A percentile compares a stretch with the other conserved stretches of the same genome.
These are phyloP conservation scores for Fusarium liriodendri DNA, from an alignment of 2,329 filamentous ascomycete genomes.

Conservation along the genomic window DNA sequence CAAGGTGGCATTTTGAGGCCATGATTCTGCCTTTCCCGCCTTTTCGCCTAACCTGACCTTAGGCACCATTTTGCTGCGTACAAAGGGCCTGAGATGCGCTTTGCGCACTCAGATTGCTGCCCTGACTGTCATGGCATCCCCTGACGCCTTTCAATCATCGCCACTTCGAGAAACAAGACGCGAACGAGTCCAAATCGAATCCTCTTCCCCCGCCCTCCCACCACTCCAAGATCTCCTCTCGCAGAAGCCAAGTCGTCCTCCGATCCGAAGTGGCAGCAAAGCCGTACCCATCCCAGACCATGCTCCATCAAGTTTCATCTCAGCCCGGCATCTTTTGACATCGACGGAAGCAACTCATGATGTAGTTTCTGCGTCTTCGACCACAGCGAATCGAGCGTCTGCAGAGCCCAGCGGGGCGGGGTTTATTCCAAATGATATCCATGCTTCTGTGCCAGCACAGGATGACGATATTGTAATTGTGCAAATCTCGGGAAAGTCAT, in stretches of 20 bases:
- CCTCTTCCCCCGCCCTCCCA: slow-evolving; percentile 68
- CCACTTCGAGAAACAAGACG: slow-evolving; percentile 47
- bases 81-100: slow-evolving; percentile 55
- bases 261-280: slow-evolving; percentile 52
- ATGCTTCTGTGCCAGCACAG: background rate
- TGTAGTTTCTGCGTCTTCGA: background rate
- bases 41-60: slow-evolving; percentile 13
- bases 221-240: slow-evolving; percentile 61
- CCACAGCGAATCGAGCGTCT: background rate
- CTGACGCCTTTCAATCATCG: slow-evolving; percentile 48
- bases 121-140: slow-evolving; percentile 48
- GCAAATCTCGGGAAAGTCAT: slow-evolving; percentile 31
- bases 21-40: slow-evolving; percentile 25
- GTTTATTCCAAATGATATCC: background rate
- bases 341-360: slow-evolving; percentile 44
- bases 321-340: slow-evolving; percentile 53
- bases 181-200: slow-evolving; percentile 48
- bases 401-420: background rate
- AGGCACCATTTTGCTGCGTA: slow-evolving; percentile 46
- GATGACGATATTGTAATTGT: slow-evolving; percentile 38
- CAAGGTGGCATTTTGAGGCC: slow-evolving; percentile 20
- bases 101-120: slow-evolving; percentile 54
- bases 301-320: slow-evolving; percentile 54
- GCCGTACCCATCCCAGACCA: slow-evolving; percentile 51
- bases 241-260: slow-evolving; percentile 47